phyloP scores from a whole-genome alignment of 2,329 filamentous ascomycete species.

The Neonectria coccinea region DNA sequence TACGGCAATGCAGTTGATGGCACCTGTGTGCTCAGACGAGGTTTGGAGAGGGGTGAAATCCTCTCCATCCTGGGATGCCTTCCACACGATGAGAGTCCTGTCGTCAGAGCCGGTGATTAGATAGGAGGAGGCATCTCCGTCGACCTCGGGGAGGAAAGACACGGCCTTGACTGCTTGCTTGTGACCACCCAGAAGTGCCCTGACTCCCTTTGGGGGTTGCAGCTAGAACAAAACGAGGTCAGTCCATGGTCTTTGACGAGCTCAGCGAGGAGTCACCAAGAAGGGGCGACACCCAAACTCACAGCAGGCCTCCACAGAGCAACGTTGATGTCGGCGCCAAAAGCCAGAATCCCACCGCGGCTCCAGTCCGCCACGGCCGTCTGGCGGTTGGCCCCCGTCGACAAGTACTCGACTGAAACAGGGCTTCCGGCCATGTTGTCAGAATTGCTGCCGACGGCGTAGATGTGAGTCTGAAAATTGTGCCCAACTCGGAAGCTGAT shows the following conservation, averaged over 20 bases:
- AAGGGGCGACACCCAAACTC: constrained; percentile 51
- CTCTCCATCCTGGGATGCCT: constrained; percentile 43
- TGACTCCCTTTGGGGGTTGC: constrained; percentile 66
- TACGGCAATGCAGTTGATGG: constrained; percentile 76
- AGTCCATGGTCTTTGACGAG: not conserved
- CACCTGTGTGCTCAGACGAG: constrained; percentile 72
- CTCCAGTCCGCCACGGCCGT: constrained; percentile 93
- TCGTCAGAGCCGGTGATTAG: constrained; percentile 87
- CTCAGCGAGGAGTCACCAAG: not conserved
- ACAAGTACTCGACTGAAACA: constrained; percentile 66
- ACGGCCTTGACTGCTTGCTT: constrained; percentile 84
- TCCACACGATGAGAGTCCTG: constrained; percentile 81
- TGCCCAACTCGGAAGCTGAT: constrained; percentile 50
- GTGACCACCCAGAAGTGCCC: constrained; percentile 78
- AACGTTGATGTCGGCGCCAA: constrained; percentile 88
- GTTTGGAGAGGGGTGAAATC: constrained; percentile 62
- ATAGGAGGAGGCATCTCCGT: constrained; percentile 61
- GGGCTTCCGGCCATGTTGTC: constrained; percentile 46
- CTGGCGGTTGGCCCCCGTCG: constrained; percentile 90
- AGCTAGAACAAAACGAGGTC: constrained; percentile 46
- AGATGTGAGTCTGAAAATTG: constrained; percentile 52
- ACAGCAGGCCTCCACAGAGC: constrained; percentile 88
- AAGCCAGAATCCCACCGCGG: constrained; percentile 78
- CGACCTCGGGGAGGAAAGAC: constrained; percentile 73
- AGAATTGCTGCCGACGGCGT: constrained; percentile 24